A percentile compares a stretch with the other conserved stretches of the same genome.
Evolutionary conservation across 768 basidiomycete species (phyloP).

Genomic region (Tulasnella sp.): DNA sequence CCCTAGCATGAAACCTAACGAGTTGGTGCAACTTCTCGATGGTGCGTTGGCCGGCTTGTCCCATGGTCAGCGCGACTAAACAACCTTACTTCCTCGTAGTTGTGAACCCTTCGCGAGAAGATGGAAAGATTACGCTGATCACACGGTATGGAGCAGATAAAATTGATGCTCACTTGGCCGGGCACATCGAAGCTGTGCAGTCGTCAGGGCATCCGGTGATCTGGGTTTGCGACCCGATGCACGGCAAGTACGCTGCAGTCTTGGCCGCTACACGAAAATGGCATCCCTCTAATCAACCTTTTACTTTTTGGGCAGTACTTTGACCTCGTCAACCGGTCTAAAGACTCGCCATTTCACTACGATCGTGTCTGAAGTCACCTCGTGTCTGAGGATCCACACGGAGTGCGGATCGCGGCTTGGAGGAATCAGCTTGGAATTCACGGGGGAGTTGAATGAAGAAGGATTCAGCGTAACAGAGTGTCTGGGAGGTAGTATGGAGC

Average conservation of each 20-base stretch:
- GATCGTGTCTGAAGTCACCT: constrained; percentile 81
- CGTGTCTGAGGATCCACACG: constrained; percentile 76
- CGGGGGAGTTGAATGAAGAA: constrained; percentile 84
- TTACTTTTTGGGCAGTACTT: constrained; percentile 55
- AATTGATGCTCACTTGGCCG: constrained; percentile 70
- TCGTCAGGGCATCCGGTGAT: constrained; percentile 77
- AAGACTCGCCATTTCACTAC: constrained; percentile 89
- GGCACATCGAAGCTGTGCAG: constrained; percentile 79
- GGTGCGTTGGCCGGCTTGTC: constrained; percentile 41
- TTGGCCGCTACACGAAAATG: no score
- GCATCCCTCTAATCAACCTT: background rate
- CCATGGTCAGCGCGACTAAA: background rate
- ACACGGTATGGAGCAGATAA: constrained; percentile 89
- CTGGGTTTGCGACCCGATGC: constrained; percentile 98
- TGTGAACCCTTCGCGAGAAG: constrained; percentile 79
- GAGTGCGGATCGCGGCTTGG: constrained; percentile 69
- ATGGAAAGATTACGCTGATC: constrained; percentile 82
- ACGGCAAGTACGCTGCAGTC: constrained; percentile 72
- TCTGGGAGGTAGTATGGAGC: constrained; percentile 92
- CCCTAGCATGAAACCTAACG: constrained; percentile 73
- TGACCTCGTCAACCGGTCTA: constrained; percentile 70
- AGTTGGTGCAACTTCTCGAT: constrained; percentile 70
- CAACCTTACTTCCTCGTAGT: constrained; percentile 38
- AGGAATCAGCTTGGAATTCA: constrained; percentile 84
- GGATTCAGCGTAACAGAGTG: constrained; percentile 97